Evolutionary conservation across 805 yeast species (phyloP).

Genomic region (Sugiyamaella smithiae): DNA sequence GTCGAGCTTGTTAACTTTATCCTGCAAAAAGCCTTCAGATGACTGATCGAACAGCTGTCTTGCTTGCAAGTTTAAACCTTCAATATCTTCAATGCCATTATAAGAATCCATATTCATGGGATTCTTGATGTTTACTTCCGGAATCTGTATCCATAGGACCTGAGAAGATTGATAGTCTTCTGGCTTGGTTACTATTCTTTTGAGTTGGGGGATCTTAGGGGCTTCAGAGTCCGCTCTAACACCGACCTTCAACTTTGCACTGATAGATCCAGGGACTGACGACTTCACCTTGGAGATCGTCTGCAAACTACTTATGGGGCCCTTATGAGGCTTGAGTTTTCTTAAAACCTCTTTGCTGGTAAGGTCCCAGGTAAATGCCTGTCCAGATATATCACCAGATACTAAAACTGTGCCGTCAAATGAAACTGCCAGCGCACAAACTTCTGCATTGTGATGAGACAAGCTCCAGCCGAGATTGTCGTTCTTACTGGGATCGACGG

Average conservation of each 20-base stretch:
- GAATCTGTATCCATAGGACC: conserved; percentile 22
- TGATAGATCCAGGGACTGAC: neutral
- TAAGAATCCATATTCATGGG: neutral
- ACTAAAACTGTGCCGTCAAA: conserved; percentile 71
- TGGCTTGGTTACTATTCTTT: conserved; percentile 23
- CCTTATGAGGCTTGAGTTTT: conserved; percentile 27
- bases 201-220: conserved; percentile 28
- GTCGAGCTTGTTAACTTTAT: conserved; percentile 19
- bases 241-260: conserved; percentile 8
- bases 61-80: conserved; percentile 4
- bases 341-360: conserved; percentile 35
- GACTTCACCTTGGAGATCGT: conserved; percentile 12
- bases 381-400: conserved; percentile 74
- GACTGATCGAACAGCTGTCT: conserved; percentile 12
- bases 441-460: conserved; percentile 34
- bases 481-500: conserved; percentile 32
- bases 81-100: conserved; percentile 7
- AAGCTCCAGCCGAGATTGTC: conserved; percentile 16
- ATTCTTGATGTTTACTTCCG: neutral
- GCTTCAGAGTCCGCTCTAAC: conserved; percentile 10
- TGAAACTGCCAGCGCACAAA: conserved; percentile 57
- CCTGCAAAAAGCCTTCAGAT: conserved; percentile 16
- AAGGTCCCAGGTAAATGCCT: conserved; percentile 63
- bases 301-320: conserved; percentile 23
- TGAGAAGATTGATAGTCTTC: conserved; percentile 15